Evolutionary conservation across 2,329 filamentous ascomycete genomes (phyloP).

Genomic region (Aspergillus carbonarius): DNA sequence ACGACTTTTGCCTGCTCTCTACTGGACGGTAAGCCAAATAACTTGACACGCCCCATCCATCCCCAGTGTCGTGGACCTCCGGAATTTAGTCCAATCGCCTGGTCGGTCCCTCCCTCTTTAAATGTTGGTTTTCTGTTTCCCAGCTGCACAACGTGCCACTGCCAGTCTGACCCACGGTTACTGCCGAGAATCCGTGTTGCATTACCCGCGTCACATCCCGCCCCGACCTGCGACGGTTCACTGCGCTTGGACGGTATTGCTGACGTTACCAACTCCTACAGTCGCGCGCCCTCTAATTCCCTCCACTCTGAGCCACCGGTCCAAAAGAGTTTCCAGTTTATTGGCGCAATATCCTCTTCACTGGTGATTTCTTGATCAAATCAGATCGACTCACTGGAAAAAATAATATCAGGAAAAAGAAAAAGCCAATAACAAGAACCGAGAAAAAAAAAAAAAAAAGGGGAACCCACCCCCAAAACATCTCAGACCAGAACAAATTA

Average conservation of each 20-base stretch:
- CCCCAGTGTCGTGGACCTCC: slow-evolving; percentile 14
- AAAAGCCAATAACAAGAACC: slow-evolving; percentile 3
- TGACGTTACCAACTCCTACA: slow-evolving; percentile 26
- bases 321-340: slow-evolving; percentile 12
- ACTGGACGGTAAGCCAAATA: slow-evolving; percentile 16
- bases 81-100: slow-evolving; percentile 20
- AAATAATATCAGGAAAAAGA: not conserved
- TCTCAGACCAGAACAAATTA: not conserved
- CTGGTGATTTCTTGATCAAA: slow-evolving; percentile 11
- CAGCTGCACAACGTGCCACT: slow-evolving; percentile 32
- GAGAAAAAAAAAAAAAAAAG: slow-evolving; percentile 4
- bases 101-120: slow-evolving; percentile 4
- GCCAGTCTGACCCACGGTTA: slow-evolving; percentile 31
- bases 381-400: slow-evolving; percentile 8
- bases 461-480: not conserved
- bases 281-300: slow-evolving; percentile 20
- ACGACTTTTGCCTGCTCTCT: slow-evolving; percentile 14
- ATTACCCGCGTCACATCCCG: slow-evolving; percentile 25
- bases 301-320: slow-evolving; percentile 7
- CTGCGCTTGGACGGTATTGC: slow-evolving; percentile 18
- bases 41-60: slow-evolving; percentile 16
- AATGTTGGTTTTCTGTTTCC: slow-evolving; percentile 13
- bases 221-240: slow-evolving; percentile 13
- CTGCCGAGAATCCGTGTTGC: slow-evolving; percentile 25
- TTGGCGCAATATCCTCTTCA: slow-evolving; percentile 6